Conservation (phyloP, 1,284 basidiomycete species). For the Melampsora larici-populina region DNA sequence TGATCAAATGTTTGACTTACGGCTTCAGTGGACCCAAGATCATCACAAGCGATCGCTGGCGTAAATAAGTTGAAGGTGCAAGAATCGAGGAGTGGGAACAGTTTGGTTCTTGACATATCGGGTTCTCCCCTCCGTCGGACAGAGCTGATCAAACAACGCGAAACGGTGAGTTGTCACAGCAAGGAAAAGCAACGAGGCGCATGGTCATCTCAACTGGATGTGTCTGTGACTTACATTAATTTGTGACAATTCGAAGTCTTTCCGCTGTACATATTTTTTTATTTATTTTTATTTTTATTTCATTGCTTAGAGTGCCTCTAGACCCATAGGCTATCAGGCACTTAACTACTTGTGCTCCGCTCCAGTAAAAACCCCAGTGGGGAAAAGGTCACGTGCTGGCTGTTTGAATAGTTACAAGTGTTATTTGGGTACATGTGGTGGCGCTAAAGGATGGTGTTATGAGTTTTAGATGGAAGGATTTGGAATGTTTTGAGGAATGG, state of each 20-base stretch:
- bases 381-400: not conserved
- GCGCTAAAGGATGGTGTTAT: too few species aligned
- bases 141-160: not conserved
- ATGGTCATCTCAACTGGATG: not conserved
- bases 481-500: too few species aligned
- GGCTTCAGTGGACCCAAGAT: not conserved
- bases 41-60: not conserved
- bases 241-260: slow-evolving; percentile 1
- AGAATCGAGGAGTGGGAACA: not conserved
- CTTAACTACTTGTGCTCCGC: too few species aligned
- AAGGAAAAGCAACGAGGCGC: not conserved
- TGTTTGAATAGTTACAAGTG: not conserved
- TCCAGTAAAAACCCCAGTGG: too few species aligned
- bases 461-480: too few species aligned
- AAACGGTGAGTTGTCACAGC: not conserved
- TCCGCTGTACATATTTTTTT: not conserved
- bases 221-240: not conserved
- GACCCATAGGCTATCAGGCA: too few species aligned
- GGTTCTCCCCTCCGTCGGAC: not conserved
- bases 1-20: not conserved
- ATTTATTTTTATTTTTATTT: too few species aligned
- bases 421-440: not conserved
- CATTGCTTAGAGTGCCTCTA: too few species aligned
- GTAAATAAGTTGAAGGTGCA: not conserved
- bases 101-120: not conserved